Base-by-base conservation (phyloP, 805 yeast species). In the Spathaspora hagerdaliae region DNA sequence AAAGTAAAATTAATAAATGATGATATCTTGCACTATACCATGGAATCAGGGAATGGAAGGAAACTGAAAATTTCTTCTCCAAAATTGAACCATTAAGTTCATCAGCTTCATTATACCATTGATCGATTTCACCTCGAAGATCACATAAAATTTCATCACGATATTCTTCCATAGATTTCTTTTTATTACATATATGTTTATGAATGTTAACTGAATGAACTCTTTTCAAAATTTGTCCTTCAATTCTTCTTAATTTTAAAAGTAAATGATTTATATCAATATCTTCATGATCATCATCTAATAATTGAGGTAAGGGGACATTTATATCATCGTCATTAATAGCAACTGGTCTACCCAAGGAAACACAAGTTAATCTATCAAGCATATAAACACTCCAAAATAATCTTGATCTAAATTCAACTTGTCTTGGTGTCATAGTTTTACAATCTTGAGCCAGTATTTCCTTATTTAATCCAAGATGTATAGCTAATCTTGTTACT, bases 341-440 rank as follows among this genome's bases (percentile, higher is more conserved):
- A 0, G 75, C 68, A 26, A 75, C 63, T 2, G 78, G 75, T 33
- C 82, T 64, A 1, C 82, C 81, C 24, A 79, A 54, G 12, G 78
- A 68, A 10, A 73, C 60, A 5, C 80, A 72, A 15, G 79, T 68
- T 15, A 75, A 59, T 37, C 82, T 52, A 50, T 78, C 82, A 53
- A 74, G 65, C 45, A 67, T 68, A 51, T 74, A 75, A 5, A 73
- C 71, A 44, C 75, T 67, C 81, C 81, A 77, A 52, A 76, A 76
- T 1, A 74, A 58, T 40, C 82, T 59, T 43, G 67, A 66, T 39
- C 74, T 57, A 59, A 73, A 63, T 53, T 78, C 78, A 6, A 65
- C 56, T 39, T 74, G 75, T 26, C 41, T 26, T 5, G 27, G 15
- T 1, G 49, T 40, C 39, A 38, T 31, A 15, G 1, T 14, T 9